phyloP scores from a whole-genome alignment of 1,284 basidiomycete genomes.

The Fistulina hepatica region DNA sequence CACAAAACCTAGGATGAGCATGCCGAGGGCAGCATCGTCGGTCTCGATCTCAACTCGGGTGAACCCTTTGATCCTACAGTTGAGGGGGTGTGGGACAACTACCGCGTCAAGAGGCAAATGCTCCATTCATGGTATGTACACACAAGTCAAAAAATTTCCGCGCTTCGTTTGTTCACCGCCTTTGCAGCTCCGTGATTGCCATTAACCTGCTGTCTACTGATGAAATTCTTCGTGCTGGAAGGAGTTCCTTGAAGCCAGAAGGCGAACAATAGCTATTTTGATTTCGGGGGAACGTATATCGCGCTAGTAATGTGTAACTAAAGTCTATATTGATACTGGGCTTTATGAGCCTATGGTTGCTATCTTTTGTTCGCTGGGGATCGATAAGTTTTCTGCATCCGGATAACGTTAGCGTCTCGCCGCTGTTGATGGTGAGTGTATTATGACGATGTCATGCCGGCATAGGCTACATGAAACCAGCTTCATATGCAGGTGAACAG shows the following conservation, averaged over 20 bases:
- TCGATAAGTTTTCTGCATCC: too few species aligned
- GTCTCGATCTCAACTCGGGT: slow-evolving; percentile 86
- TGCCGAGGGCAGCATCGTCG: slow-evolving; percentile 83
- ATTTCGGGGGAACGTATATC: too few species aligned
- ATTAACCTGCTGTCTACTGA: slow-evolving; percentile 93
- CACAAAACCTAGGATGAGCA: slow-evolving; percentile 71
- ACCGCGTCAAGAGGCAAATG: slow-evolving; percentile 98
- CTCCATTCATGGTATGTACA: slow-evolving; percentile 79
- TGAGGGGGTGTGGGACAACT: slow-evolving; percentile 98
- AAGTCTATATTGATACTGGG: too few species aligned
- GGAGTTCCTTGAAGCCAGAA: slow-evolving; percentile 78
- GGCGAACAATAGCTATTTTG: too few species aligned
- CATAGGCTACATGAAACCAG: too few species aligned
- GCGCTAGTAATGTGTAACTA: too few species aligned
- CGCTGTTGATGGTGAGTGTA: too few species aligned
- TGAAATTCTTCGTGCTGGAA: slow-evolving; percentile 89
- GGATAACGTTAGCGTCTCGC: too few species aligned
- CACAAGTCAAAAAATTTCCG: slow-evolving; percentile 7
- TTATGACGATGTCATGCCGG: too few species aligned
- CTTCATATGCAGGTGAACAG: too few species aligned
- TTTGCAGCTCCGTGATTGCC: slow-evolving; percentile 85
- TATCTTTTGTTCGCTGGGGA: too few species aligned
- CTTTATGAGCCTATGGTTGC: too few species aligned
- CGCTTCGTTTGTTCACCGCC: not conserved
- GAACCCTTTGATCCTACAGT: slow-evolving; percentile 95